These are phyloP conservation scores for Middelhovenomyces tepae DNA, from an alignment of 805 yeast genomes.

Conservation along the genomic window DNA sequence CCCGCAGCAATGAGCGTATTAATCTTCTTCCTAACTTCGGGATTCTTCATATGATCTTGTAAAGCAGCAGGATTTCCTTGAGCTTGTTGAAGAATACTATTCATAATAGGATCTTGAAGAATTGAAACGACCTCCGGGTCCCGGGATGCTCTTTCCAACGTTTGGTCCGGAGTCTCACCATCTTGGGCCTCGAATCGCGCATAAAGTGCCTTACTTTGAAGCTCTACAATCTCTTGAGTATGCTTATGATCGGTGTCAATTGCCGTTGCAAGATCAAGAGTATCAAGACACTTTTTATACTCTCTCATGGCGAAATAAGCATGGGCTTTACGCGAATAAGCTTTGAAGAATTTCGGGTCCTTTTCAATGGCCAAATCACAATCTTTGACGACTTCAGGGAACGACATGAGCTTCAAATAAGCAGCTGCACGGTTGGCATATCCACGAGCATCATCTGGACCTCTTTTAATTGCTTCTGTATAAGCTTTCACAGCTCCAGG, in stretches of 20 bases:
- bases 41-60: constrained; percentile 96
- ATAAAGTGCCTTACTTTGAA: constrained; percentile 65
- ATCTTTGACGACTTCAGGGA: constrained; percentile 93
- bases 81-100: constrained; percentile 88
- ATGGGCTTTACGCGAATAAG: constrained; percentile 92
- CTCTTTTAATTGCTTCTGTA: constrained; percentile 91
- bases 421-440: constrained; percentile 98
- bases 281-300: constrained; percentile 70
- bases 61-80: constrained; percentile 92
- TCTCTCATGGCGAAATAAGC: constrained; percentile 89
- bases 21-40: constrained; percentile 81
- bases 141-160: constrained; percentile 78
- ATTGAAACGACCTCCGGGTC: constrained; percentile 93
- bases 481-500: constrained; percentile 92
- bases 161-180: constrained; percentile 90
- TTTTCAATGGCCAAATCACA: constrained; percentile 81
- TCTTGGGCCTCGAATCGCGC: constrained; percentile 72
- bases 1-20: constrained; percentile 92
- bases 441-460: constrained; percentile 95
- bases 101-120: constrained; percentile 93
- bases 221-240: constrained; percentile 69
- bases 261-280: constrained; percentile 68
- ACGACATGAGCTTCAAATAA: constrained; percentile 84
- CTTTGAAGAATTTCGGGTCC: constrained; percentile 87
- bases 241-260: constrained; percentile 58